Conservation (phyloP, 2,329 filamentous ascomycete genomes). For the Trichophyton mentagrophytes region DNA sequence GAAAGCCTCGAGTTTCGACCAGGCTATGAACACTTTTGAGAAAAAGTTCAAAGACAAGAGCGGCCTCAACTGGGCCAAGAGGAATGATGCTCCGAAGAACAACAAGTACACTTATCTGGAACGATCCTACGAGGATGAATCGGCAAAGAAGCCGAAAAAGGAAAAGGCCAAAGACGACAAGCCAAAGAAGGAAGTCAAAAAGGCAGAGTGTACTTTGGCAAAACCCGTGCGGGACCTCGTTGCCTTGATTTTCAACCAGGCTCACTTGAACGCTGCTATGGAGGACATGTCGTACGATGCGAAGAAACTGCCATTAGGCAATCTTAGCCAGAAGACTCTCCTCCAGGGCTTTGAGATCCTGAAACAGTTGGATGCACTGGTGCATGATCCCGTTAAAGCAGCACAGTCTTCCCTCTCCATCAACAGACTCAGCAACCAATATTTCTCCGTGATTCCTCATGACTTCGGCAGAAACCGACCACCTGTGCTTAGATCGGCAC, state of each 20-base stretch:
- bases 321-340: conserved; percentile 68
- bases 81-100: conserved; percentile 38
- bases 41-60: conserved; percentile 48
- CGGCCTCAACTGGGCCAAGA: conserved; percentile 40
- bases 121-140: conserved; percentile 55
- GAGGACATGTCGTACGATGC: conserved; percentile 34
- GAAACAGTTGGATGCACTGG: conserved; percentile 57
- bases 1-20: conserved; percentile 25
- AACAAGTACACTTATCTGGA: conserved; percentile 68
- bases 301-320: conserved; percentile 68
- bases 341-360: conserved; percentile 61
- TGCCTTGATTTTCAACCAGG: conserved; percentile 69
- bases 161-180: conserved; percentile 19
- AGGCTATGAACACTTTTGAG: conserved; percentile 36
- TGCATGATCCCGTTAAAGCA: conserved; percentile 38
- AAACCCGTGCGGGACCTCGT: conserved; percentile 55
- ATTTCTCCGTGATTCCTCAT: conserved; percentile 74
- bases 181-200: conserved; percentile 24
- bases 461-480: conserved; percentile 62
- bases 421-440: conserved; percentile 56
- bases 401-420: conserved; percentile 38
- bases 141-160: conserved; percentile 29
- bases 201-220: conserved; percentile 45
- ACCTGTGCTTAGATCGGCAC: conserved; percentile 48
- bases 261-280: conserved; percentile 51